Base-by-base conservation (phyloP, 768 basidiomycete species). In the Mycena belliarum region DNA sequence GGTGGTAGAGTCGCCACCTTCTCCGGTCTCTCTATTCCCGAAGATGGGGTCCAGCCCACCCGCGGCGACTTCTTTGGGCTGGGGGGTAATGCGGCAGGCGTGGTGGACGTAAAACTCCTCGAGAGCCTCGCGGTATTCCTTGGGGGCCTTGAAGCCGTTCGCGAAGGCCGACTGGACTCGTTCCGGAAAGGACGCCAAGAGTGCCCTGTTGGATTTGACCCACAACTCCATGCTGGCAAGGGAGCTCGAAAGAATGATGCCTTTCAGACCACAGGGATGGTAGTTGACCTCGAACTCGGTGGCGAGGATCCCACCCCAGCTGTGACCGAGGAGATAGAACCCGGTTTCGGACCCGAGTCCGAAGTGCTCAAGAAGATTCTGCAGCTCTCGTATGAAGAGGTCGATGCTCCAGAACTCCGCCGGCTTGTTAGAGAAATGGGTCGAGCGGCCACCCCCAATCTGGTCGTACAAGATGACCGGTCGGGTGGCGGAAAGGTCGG, bases 281-380 rank as follows among this genome's bases (percentile, higher is more conserved):
- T 70, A 69, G 16, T 69, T 62, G 35, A 73, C 68, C 8, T 63
- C 78, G 47, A 76, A 80, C 37, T 79, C 73, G 6, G 70, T 60
- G 0, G 71, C 81, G 10, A 85, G 71, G 70, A 82, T 82, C 1
- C 78, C 82, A 14, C 84, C 85, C 83, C 83, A 84, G 6, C 81
- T 83, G 46, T 85, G 84, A 0, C 85, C 85, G 1, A 77, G 60
- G 2, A 85, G 64, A 60, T 78, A 73, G 64, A 76, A 85, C n/a
- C 65, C 59, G 6, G 67, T 62, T 10, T 43, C 41, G 56, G 84
- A 75, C 0, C 69, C 73, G 56, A 85, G 75, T 0, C 69, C 73
- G 20, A 86, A 70, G 21, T 79, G 61, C 5, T 61, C 43, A 23
- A 85, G 50, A 10, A 86, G 60, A 50, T 82, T 83, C 25, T 75